These are phyloP conservation scores for Diospyros kaki DNA, from an alignment of 148 eudicot genomes.

Conservation along the genomic window DNA sequence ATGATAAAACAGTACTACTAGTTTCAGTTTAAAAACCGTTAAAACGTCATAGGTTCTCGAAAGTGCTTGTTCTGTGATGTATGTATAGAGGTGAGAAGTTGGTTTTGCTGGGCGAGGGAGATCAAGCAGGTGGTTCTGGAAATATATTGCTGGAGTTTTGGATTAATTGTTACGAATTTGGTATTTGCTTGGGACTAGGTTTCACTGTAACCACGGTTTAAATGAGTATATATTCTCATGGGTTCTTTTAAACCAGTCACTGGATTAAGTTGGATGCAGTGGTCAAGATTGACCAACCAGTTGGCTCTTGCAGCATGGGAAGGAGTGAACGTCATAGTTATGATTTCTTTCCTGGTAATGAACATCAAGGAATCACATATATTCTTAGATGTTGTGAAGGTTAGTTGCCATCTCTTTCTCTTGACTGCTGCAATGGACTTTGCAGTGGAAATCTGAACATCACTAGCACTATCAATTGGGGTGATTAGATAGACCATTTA, in stretches of 20 bases:
- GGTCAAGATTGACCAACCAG: not conserved
- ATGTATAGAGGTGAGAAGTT: not conserved
- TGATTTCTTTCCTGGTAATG: not conserved
- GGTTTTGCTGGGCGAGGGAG: not conserved
- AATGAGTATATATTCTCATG: no score
- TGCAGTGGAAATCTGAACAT: not conserved
- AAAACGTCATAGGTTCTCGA: not conserved
- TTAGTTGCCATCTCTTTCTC: not conserved
- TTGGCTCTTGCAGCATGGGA: not conserved
- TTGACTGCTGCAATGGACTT: not conserved
- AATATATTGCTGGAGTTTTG: conserved; percentile 8
- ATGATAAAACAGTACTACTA: not conserved
- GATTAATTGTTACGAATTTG: not conserved
- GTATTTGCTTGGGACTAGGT: not conserved
- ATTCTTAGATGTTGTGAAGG: not conserved
- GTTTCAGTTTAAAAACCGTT: not conserved
- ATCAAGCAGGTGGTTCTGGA: not conserved
- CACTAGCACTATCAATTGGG: not conserved
- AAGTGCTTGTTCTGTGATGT: not conserved
- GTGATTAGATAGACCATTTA: not conserved
- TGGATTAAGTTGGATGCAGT: not conserved
- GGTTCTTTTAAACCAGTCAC: not conserved
- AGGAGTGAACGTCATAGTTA: not conserved
- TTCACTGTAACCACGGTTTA: not conserved
- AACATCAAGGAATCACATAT: not conserved